Evolutionary conservation across 345 rosid genomes (phyloP).

Genomic region (Linum trigynum): DNA sequence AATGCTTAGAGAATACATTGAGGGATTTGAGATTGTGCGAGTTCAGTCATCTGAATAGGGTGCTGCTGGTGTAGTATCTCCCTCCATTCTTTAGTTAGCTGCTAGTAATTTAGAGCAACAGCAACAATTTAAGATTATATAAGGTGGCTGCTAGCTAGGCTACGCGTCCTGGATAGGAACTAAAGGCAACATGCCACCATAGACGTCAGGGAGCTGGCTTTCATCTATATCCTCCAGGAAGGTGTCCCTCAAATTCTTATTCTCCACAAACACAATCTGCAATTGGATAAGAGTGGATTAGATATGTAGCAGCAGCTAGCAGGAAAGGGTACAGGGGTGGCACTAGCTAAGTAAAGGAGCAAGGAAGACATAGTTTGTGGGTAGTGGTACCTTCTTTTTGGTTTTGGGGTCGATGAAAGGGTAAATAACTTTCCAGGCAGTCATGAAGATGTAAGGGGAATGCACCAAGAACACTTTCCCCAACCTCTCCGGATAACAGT

Average conservation of each 20-base stretch:
- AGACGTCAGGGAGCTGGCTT: slow-evolving; percentile 62
- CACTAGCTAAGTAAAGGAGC: background rate
- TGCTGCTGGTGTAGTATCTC: too few species aligned
- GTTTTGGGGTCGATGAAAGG: slow-evolving; percentile 79
- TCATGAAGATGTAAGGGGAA: slow-evolving; percentile 72
- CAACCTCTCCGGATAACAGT: slow-evolving; percentile 81
- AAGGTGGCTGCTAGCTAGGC: too few species aligned
- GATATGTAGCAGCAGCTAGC: background rate
- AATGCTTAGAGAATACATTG: too few species aligned
- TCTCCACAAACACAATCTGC: slow-evolving; percentile 79
- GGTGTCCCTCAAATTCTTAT: slow-evolving; percentile 50
- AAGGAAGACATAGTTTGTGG: slow-evolving; percentile 1
- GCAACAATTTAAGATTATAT: too few species aligned
- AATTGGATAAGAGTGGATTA: background rate
- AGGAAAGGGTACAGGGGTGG: background rate
- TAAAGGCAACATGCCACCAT: slow-evolving; percentile 64
- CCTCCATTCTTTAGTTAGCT: too few species aligned
- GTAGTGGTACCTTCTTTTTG: slow-evolving; percentile 57
- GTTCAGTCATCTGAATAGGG: too few species aligned
- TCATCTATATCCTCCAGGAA: slow-evolving; percentile 69
- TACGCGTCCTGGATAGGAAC: slow-evolving; percentile 48
- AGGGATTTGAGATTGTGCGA: too few species aligned
- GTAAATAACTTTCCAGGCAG: slow-evolving; percentile 76
- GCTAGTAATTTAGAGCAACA: too few species aligned
- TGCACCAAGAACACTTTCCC: slow-evolving; percentile 63